These are phyloP conservation scores for Harringtonia aguacate DNA, from an alignment of 2,329 filamentous ascomycete genomes.

Conservation along the genomic window DNA sequence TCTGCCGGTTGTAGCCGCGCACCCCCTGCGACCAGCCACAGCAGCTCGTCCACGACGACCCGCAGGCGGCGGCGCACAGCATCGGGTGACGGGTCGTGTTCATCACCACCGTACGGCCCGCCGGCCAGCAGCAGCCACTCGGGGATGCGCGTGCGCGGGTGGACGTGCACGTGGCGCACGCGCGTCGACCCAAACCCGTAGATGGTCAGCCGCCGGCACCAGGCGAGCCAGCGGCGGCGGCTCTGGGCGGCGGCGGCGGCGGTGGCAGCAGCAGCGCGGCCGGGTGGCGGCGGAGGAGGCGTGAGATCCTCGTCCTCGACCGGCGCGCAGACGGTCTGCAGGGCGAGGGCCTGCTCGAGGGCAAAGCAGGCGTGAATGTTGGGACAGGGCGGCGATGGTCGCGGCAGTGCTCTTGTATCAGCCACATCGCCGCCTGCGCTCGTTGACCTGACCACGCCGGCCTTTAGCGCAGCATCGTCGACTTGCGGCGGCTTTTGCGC, in stretches of 20 bases:
- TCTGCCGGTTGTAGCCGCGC: slow-evolving; percentile 12
- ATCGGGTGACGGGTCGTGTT: too few relatives aligned
- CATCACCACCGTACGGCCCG: slow-evolving; percentile 14
- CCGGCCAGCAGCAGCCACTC: slow-evolving; percentile 13
- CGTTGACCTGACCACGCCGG: too few relatives aligned
- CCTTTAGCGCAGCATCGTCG: too few relatives aligned
- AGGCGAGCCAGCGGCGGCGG: background rate
- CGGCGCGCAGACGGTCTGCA: too few relatives aligned
- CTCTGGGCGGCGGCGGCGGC: background rate
- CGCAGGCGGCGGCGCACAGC: background rate
- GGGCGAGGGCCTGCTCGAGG: background rate
- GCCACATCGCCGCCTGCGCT: background rate
- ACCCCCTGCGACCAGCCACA: slow-evolving; percentile 19
- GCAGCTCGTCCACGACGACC: slow-evolving; percentile 14
- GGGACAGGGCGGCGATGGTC: background rate
- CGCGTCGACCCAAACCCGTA: background rate
- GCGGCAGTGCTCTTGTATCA: background rate
- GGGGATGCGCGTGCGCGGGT: slow-evolving; percentile 15
- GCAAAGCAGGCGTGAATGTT: background rate
- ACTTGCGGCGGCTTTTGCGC: too few relatives aligned
- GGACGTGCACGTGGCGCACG: slow-evolving; percentile 12
- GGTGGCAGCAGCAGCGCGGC: too few relatives aligned
- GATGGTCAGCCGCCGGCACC: background rate
- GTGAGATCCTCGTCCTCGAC: background rate
- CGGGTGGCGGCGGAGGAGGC: too few relatives aligned